Conservation (phyloP, 1,284 basidiomycete genomes). For the Apiotrichum porosum region DNA sequence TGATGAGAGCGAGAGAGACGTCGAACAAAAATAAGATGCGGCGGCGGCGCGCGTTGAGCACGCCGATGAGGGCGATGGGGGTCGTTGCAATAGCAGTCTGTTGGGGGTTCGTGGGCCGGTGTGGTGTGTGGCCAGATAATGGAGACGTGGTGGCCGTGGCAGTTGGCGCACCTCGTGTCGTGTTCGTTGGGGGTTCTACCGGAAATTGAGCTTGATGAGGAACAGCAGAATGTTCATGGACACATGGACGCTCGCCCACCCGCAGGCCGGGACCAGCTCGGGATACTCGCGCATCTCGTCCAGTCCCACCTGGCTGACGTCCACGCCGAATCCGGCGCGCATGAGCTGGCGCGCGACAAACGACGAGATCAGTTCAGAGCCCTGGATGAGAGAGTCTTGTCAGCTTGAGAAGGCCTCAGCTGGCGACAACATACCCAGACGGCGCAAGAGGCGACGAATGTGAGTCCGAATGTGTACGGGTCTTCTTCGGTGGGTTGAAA, state of each 20-base stretch:
- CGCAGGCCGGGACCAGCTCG: conserved; percentile 46
- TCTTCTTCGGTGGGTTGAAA: conserved; percentile 52
- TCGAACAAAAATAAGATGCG: no score
- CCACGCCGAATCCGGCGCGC: conserved; percentile 48
- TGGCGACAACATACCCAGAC: conserved; percentile 51
- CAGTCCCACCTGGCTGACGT: conserved; percentile 53
- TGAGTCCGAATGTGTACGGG: conserved; percentile 57
- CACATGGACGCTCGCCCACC: conserved; percentile 55
- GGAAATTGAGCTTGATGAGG: conserved; percentile 48
- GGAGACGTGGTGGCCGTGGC: no score
- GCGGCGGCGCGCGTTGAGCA: no score
- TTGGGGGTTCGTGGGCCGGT: no score
- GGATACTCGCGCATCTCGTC: conserved; percentile 55
- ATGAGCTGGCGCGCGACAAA: conserved; percentile 53
- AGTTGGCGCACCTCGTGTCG: no score
- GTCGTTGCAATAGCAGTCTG: no score
- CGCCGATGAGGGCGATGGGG: no score
- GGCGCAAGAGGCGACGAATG: conserved; percentile 53
- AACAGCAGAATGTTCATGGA: conserved; percentile 56
- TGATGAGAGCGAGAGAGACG: no score
- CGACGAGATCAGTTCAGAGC: conserved; percentile 51
- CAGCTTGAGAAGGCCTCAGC: no score
- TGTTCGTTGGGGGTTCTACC: conserved; percentile 12
- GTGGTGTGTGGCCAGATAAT: no score
- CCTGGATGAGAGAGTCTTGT: conserved; percentile 20